Evolutionary conservation across 805 yeast species (phyloP), one percentile per base, ranked within the genome.

Genomic region (Maudiozyma bulderi): DNA sequence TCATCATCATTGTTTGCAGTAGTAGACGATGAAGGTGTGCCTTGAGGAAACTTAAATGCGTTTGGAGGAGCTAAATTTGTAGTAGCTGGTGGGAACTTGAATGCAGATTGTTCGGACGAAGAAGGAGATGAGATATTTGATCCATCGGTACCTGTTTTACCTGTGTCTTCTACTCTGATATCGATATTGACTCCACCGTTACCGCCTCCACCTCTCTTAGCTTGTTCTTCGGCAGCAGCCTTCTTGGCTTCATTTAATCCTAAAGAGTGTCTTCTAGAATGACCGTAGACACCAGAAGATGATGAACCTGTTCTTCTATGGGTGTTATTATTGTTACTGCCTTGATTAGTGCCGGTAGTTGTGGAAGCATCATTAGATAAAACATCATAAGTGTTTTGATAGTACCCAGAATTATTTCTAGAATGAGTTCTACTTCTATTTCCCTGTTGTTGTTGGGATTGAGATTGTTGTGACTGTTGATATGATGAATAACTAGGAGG

Each of bases 161-260:
- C 47, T 10, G 53, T 44, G 37, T 54, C 56, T 10, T 54, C 60
- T n/a, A 57, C 47, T 33, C 52, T 57, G 30, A 57, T 45, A 31
- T 40, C 43, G 26, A 20, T 15, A n/a, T 13, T 35, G 31, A 26
- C 35, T 5, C 44, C 64, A 29, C 9, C n/a, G 10, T 57, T 56
- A 26, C 54, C 56, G 2, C 26, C 26, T 5, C 54, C 53, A 14
- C 53, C 67, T 65, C 89, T 76, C 63, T 87, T 93, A 2, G 84
- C 82, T 61, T 83, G 88, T 38, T 82, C 90, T 56, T 82, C 82
- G 5, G 96, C 96, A n/a, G 99, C 99, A 6, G 97, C 97, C 57
- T 83, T 83, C 59, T 86, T 89, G 10, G 98, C 98, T 68, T 91
- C 99, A 47, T 82, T 82, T 50, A 91, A 73, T 2, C 95, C 97